phyloP scores from a whole-genome alignment of 495 filamentous ascomycete species.

The Rhypophila decipiens region DNA sequence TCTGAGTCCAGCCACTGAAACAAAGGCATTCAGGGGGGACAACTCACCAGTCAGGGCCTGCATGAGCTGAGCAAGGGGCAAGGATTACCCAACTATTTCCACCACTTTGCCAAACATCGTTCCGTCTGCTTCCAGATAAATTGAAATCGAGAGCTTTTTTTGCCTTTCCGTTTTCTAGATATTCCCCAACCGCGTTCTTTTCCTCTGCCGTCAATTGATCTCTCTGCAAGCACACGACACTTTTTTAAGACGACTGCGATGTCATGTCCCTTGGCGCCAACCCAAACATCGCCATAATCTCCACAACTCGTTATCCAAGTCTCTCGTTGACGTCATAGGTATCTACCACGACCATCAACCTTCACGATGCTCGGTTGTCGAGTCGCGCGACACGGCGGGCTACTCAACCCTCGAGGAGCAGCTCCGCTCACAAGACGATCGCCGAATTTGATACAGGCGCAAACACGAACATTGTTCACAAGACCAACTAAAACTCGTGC shows the following conservation, averaged over 20 bases:
- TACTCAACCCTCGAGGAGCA: not conserved
- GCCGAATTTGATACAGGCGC: slow-evolving; percentile 3
- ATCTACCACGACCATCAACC: not conserved
- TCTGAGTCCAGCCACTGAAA: too few species aligned
- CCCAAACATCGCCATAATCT: not conserved
- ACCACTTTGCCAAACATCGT: too few species aligned
- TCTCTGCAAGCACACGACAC: not conserved
- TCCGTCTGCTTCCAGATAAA: too few species aligned
- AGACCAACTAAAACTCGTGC: not conserved
- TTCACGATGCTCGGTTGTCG: slow-evolving; percentile 6
- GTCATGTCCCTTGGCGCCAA: not conserved
- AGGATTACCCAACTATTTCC: too few species aligned
- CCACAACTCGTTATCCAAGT: not conserved
- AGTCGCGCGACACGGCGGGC: slow-evolving; percentile 6
- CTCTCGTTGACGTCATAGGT: slow-evolving; percentile 5
- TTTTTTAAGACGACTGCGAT: not conserved
- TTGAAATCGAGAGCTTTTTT: not conserved
- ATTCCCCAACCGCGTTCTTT: too few species aligned
- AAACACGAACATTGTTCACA: slow-evolving; percentile 1
- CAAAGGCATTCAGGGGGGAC: too few species aligned
- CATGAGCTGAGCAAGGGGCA: too few species aligned
- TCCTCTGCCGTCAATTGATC: not conserved
- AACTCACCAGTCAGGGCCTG: too few species aligned
- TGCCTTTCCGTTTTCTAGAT: not conserved
- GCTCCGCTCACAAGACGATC: not conserved